Base-by-base conservation (phyloP, 441 rosid genomes). In the Syzygium syzygioides region DNA sequence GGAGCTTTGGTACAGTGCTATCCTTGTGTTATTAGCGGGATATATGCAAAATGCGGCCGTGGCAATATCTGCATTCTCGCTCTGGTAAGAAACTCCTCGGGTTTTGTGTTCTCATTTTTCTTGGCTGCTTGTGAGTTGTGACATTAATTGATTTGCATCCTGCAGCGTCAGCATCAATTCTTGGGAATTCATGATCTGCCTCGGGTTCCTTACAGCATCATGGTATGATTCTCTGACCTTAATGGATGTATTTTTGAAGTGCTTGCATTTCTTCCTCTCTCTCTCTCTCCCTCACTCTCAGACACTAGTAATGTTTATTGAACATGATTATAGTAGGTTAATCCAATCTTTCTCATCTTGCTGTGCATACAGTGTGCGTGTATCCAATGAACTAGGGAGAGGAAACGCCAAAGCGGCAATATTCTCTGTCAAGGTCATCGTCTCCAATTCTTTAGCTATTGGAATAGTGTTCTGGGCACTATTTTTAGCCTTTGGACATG, bases 141-240 rank as follows among this genome's bases (percentile, higher is more conserved):
- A 55, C 59, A 53, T 55, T 79, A 86, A 41, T 28, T 56, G 2
- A 7, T 9, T 28, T 25, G n/a, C 86, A 41, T 32, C 17, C 23
- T 91, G 87, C 96, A 95, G 96, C 90, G 88, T 94, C 66, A 95
- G 93, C 87, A 79, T 94, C 64, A 89, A 87, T 32, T 48, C 87
- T 14, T 93, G 96, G 94, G 93, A 92, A 79, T 87, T 94, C 37
- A 94, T 93, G 95, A 79, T 96, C 53, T 94, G 92, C 87, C 93
- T 96, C n/a, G 98, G 96, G 87, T 95, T 96, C 90, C 89, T 95
- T 20, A 91, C 89, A 54, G 92, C 94, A 3, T 87, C 95, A 23
- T 93, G 97, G 98, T 96, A 92, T 66, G 14, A 76, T 76, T n/a
- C 37, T 76, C 23, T 45, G 4, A 86, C 57, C 28, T 52, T 2